These are phyloP conservation scores for Tolypocladium nubicola DNA, from an alignment of 2,329 filamentous ascomycete species.

Conservation along the genomic window DNA sequence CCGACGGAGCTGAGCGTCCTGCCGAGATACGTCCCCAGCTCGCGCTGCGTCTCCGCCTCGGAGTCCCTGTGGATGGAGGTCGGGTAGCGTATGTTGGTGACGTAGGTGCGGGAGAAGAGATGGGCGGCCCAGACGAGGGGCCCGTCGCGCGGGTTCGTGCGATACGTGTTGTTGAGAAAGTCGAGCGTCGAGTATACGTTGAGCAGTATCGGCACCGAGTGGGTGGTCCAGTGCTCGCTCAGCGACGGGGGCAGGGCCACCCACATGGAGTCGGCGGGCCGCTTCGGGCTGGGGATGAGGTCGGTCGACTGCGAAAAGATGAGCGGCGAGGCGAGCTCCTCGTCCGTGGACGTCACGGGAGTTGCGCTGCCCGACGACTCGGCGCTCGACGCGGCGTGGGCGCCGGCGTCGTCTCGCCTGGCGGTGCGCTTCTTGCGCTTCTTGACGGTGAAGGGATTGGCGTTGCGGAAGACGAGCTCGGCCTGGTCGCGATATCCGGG, in stretches of 20 bases:
- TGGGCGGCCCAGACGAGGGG: slow-evolving; percentile 28
- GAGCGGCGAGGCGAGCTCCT: neutral
- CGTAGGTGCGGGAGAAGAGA: slow-evolving; percentile 28
- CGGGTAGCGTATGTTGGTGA: slow-evolving; percentile 23
- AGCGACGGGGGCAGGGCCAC: slow-evolving; percentile 8
- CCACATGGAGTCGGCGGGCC: neutral
- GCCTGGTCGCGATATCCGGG: slow-evolving; percentile 28
- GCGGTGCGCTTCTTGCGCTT: slow-evolving; percentile 18
- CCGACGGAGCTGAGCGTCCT: slow-evolving; percentile 26
- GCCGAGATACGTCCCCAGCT: slow-evolving; percentile 24
- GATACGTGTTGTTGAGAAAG: slow-evolving; percentile 21
- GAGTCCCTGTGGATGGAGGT: slow-evolving; percentile 17
- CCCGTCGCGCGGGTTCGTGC: slow-evolving; percentile 14
- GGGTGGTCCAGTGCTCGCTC: slow-evolving; percentile 25
- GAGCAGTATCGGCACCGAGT: slow-evolving; percentile 28
- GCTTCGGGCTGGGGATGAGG: slow-evolving; percentile 5
- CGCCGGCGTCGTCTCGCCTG: neutral
- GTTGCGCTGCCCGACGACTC: neutral
- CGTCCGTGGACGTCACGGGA: neutral
- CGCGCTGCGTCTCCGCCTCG: slow-evolving; percentile 14
- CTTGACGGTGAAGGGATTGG: slow-evolving; percentile 15
- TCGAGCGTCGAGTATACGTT: slow-evolving; percentile 24
- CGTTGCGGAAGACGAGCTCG: slow-evolving; percentile 28
- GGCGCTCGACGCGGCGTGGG: slow-evolving; percentile 3
- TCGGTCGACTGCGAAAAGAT: neutral